Evolutionary conservation across 2,329 filamentous ascomycete genomes (phyloP).

Genomic region (Stromatinia cepivora): DNA sequence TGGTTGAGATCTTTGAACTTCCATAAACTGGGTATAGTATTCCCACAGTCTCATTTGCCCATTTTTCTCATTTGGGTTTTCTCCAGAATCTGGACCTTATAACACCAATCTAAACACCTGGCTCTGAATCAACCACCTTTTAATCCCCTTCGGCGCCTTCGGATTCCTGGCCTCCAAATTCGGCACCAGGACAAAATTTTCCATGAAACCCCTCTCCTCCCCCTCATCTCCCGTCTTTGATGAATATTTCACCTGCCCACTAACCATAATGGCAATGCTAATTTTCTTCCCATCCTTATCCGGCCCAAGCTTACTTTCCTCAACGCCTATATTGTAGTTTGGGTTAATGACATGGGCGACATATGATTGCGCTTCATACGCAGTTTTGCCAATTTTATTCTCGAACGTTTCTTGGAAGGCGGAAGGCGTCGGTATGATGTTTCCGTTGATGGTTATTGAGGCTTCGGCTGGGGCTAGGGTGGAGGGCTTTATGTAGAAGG

Average conservation of each 20-base stretch:
- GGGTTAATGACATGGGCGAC: slow-evolving; percentile 79
- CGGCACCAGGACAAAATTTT: slow-evolving; percentile 78
- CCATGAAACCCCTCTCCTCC: slow-evolving; percentile 70
- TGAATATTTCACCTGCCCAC: slow-evolving; percentile 70
- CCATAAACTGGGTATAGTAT: neutral
- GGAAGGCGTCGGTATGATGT: slow-evolving; percentile 58
- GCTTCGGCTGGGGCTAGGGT: slow-evolving; percentile 56
- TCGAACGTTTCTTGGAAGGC: slow-evolving; percentile 70
- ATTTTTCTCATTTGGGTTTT: neutral
- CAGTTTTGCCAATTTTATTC: slow-evolving; percentile 58
- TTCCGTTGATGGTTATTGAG: slow-evolving; percentile 80
- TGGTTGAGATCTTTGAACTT: neutral
- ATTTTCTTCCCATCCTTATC: slow-evolving; percentile 60
- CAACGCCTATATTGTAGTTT: slow-evolving; percentile 59
- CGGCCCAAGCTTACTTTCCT: slow-evolving; percentile 46
- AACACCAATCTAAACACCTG: slow-evolving; percentile 64
- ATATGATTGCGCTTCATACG: slow-evolving; percentile 73
- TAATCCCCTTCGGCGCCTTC: slow-evolving; percentile 54
- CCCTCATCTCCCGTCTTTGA: slow-evolving; percentile 52
- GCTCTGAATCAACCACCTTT: slow-evolving; percentile 66
- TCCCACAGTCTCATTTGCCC: neutral
- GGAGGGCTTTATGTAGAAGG: slow-evolving; percentile 69
- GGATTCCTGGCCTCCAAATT: slow-evolving; percentile 61
- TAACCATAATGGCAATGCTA: slow-evolving; percentile 71
- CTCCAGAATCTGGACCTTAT: slow-evolving; percentile 19